A percentile compares a stretch with the other conserved stretches of the same genome.
Conservation (phyloP, 2,329 filamentous ascomycete genomes). For the Fusarium siculi region DNA sequence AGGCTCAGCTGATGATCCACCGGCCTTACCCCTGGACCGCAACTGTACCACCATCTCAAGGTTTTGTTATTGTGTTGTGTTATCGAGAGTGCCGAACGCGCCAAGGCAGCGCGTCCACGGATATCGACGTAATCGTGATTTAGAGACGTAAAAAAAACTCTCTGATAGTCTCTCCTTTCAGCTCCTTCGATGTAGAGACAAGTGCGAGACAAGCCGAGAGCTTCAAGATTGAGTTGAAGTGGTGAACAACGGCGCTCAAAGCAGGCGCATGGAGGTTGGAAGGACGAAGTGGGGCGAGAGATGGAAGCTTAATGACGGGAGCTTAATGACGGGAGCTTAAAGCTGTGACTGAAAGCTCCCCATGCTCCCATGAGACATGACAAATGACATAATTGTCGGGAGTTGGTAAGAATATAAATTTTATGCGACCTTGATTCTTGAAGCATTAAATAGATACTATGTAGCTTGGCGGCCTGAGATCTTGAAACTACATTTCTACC, state of each 20-base stretch:
- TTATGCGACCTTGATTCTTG: no score
- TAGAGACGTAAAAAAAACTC: fast-evolving
- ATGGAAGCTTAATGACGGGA: slow-evolving; percentile 10
- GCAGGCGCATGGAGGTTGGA: background rate
- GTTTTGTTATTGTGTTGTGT: slow-evolving; percentile 14
- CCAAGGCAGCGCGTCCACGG: background rate
- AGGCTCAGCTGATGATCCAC: background rate
- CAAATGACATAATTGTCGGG: slow-evolving; percentile 16
- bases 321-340: slow-evolving; percentile 12
- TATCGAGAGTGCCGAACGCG: background rate
- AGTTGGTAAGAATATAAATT: background rate
- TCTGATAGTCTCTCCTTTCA: fast-evolving
- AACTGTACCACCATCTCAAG: slow-evolving; percentile 22
- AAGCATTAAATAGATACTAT: background rate
- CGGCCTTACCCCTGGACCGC: slow-evolving; percentile 17
- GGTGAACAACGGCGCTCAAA: background rate
- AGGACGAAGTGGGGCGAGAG: slow-evolving; percentile 20
- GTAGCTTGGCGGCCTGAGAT: no score
- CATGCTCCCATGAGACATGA: background rate
- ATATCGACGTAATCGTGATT: background rate
- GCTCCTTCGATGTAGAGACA: background rate
- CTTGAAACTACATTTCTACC: background rate
- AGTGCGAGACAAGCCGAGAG: background rate
- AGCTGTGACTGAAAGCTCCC: background rate
- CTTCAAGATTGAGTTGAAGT: background rate